Evolutionary conservation across 2,329 filamentous ascomycete species (phyloP).

Genomic region (Ophiostoma sp.): DNA sequence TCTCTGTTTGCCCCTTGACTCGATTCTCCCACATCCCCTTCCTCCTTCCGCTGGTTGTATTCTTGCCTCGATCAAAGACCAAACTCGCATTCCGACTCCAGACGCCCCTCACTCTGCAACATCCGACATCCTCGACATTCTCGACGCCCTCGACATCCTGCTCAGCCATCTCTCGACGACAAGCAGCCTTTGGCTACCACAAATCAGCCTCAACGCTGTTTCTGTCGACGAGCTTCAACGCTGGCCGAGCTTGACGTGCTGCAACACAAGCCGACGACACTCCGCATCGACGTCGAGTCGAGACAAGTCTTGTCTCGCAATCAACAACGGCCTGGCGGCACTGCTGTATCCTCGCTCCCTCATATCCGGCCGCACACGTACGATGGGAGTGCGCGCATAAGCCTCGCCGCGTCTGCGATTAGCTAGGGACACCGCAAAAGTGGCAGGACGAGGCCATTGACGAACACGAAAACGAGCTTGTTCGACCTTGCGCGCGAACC

Average conservation of each 20-base stretch:
- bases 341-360: background rate
- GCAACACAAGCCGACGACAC: slow-evolving; percentile 7
- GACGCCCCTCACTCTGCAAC: background rate
- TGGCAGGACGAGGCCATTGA: slow-evolving; percentile 13
- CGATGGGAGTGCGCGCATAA: slow-evolving; percentile 21
- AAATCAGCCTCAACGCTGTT: slow-evolving; percentile 8
- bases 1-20: background rate
- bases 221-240: background rate
- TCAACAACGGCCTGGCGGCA: background rate
- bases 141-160: background rate
- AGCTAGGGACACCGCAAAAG: slow-evolving; percentile 6
- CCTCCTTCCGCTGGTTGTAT: background rate
- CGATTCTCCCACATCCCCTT: background rate
- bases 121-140: background rate
- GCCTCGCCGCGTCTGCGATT: slow-evolving; percentile 5
- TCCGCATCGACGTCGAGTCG: background rate
- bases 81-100: background rate
- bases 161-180: background rate
- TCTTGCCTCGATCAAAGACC: too few relatives aligned
- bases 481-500: too few relatives aligned
- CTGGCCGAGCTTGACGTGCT: background rate
- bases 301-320: background rate
- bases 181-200: too few relatives aligned
- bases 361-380: slow-evolving; percentile 1
- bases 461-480: background rate